phyloP scores from a whole-genome alignment of 2,329 filamentous ascomycete genomes.

The Diplodia corticola region DNA sequence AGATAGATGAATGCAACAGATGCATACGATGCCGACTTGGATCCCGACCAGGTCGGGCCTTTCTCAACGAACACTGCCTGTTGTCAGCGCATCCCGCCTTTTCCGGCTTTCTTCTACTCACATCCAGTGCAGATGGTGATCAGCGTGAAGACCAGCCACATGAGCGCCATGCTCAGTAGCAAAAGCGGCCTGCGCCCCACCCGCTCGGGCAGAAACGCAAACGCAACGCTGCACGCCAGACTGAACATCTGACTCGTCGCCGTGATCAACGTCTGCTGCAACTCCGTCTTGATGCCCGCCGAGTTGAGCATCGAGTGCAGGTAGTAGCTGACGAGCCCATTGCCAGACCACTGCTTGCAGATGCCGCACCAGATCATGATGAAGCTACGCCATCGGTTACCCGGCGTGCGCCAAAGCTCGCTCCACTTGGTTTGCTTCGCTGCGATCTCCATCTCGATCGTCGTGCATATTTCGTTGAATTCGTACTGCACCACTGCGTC shows the following conservation, averaged over 20 bases:
- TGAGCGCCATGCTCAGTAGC: slow-evolving; percentile 40
- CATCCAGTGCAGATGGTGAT: slow-evolving; percentile 24
- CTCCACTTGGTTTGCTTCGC: slow-evolving; percentile 19
- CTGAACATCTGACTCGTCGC: slow-evolving; percentile 61
- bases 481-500: slow-evolving; percentile 66
- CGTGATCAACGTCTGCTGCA: slow-evolving; percentile 45
- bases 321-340: slow-evolving; percentile 50
- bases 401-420: slow-evolving; percentile 29
- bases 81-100: background rate
- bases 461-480: slow-evolving; percentile 66
- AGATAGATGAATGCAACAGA: slow-evolving; percentile 32
- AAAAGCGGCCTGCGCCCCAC: slow-evolving; percentile 39
- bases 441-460: slow-evolving; percentile 57
- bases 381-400: slow-evolving; percentile 56
- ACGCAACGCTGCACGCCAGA: slow-evolving; percentile 55
- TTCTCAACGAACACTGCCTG: slow-evolving; percentile 15
- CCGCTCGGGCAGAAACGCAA: slow-evolving; percentile 38
- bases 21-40: slow-evolving; percentile 27
- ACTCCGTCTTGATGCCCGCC: slow-evolving; percentile 37
- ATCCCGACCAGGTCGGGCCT: background rate
- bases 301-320: slow-evolving; percentile 35
- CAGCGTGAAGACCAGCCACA: slow-evolving; percentile 42
- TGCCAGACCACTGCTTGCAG: slow-evolving; percentile 61
- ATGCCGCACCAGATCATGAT: slow-evolving; percentile 56
- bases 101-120: background rate